phyloP scores from a whole-genome alignment of 305 asterid species.

The Fraxinus xanthoxyloides region DNA sequence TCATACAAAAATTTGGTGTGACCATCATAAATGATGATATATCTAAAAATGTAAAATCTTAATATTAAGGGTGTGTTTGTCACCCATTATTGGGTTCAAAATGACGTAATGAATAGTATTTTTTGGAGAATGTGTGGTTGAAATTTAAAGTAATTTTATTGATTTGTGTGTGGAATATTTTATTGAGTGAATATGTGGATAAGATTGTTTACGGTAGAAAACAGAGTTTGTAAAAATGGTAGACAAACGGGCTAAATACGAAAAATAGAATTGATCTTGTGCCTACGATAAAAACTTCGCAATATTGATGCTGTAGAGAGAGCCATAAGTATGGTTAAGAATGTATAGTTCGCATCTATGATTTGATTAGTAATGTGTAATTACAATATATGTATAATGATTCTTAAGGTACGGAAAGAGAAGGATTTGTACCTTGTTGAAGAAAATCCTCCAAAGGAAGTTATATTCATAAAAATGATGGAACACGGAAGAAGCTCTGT shows the following conservation, averaged over 20 bases:
- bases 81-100: too few species aligned
- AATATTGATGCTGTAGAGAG: too few species aligned
- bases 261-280: not conserved
- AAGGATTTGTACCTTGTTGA: not conserved
- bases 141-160: too few species aligned
- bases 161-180: too few species aligned
- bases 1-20: not conserved
- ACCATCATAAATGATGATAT: not conserved
- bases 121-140: too few species aligned
- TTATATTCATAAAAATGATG: constrained; percentile 51
- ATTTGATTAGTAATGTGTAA: not conserved
- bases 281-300: not conserved
- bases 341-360: not conserved
- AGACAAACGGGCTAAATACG: too few species aligned
- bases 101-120: too few species aligned
- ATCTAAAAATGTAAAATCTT: not conserved
- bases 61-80: too few species aligned
- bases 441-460: constrained; percentile 12
- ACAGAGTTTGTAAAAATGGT: too few species aligned
- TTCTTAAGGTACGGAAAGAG: not conserved
- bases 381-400: not conserved
- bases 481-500: constrained; percentile 61
- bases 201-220: too few species aligned
- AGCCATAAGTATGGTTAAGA: too few species aligned
- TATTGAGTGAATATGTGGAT: too few species aligned